Evolutionary conservation across 2,329 filamentous ascomycete genomes (phyloP).

Genomic region (Corynespora cassiicola): DNA sequence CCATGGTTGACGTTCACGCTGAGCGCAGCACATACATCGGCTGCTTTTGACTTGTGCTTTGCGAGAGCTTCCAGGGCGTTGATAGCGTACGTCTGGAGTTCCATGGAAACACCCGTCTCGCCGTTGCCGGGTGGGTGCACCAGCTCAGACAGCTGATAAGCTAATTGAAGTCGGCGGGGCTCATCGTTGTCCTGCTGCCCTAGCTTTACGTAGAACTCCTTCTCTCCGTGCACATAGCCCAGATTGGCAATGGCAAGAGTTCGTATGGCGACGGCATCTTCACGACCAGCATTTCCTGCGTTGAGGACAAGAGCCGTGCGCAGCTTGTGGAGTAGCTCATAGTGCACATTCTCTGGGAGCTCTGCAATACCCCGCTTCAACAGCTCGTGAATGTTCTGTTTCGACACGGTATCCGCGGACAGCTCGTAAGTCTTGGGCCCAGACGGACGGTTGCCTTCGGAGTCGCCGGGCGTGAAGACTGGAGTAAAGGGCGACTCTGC

Average conservation of each 20-base stretch:
- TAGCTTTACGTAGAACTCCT: slow-evolving; percentile 83
- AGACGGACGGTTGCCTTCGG: slow-evolving; percentile 24
- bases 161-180: slow-evolving; percentile 84
- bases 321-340: slow-evolving; percentile 84
- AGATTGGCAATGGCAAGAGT: slow-evolving; percentile 89
- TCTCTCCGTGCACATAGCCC: slow-evolving; percentile 85
- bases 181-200: slow-evolving; percentile 89
- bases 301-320: slow-evolving; percentile 83
- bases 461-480: slow-evolving; percentile 43
- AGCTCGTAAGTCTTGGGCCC: slow-evolving; percentile 64
- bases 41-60: slow-evolving; percentile 75
- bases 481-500: slow-evolving; percentile 60
- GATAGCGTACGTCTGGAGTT: slow-evolving; percentile 83
- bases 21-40: slow-evolving; percentile 87
- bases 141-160: slow-evolving; percentile 90
- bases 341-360: slow-evolving; percentile 75
- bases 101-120: slow-evolving; percentile 71
- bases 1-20: slow-evolving; percentile 97
- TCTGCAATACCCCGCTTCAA: slow-evolving; percentile 56
- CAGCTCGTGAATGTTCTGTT: slow-evolving; percentile 50
- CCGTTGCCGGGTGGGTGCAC: slow-evolving; percentile 82
- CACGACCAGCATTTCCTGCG: slow-evolving; percentile 69
- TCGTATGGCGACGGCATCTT: slow-evolving; percentile 79
- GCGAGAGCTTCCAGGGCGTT: slow-evolving; percentile 85
- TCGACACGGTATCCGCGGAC: slow-evolving; percentile 55